Base-by-base conservation (phyloP, 176 grass and related monocot genomes). In the Neostapfia colusana region DNA sequence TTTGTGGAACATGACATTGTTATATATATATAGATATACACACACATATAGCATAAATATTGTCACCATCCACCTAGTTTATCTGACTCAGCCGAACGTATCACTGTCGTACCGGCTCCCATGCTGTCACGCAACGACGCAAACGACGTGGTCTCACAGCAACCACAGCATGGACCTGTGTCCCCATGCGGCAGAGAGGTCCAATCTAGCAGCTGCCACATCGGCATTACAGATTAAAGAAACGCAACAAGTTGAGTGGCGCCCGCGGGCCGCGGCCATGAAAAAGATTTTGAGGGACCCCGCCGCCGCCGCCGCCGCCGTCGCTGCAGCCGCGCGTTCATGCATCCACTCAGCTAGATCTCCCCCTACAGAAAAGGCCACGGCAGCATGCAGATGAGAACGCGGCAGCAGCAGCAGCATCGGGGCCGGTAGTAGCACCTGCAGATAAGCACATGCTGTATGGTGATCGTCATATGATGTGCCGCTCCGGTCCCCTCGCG, bases 331-430 rank as follows among this genome's bases (percentile, higher is more conserved):
- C 11, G n/a, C 59, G 41, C 66, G 23, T 57, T 34, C 35, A 66
- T 70, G 81, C 72, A 69, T 50, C 64, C 40, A 36, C 62, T 58
- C 63, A 26, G 66, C 63, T 55, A 16, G 1, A 42, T 41, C 21
- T 40, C 42, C 51, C 25, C 6, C 27, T 49, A 11, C 21, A 4
- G 7, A 36, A 35, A 67, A 26, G 55, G 43, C 55, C 28, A 56
- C 39, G 55, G 20, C 15, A n/a, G 21, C 18, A 31, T 31, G 55
- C 78, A 71, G n/a, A 65, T 13, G 79, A 65, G 46, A 23, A 23
- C 49, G 15, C 16, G 20, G 27, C 45, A 38, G 27, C 45, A 28
- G 27, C 45, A 28, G 44, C 39, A 67, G 51, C 62, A 23, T 67
- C 61, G 57, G 16, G 38, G 1, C 37, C 55, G n/a, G n/a, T n/a